A percentile compares a stretch with the other conserved stretches of the same genome.
Evolutionary conservation across 345 rosid species (phyloP).

Genomic region (Salix koriyanagi): DNA sequence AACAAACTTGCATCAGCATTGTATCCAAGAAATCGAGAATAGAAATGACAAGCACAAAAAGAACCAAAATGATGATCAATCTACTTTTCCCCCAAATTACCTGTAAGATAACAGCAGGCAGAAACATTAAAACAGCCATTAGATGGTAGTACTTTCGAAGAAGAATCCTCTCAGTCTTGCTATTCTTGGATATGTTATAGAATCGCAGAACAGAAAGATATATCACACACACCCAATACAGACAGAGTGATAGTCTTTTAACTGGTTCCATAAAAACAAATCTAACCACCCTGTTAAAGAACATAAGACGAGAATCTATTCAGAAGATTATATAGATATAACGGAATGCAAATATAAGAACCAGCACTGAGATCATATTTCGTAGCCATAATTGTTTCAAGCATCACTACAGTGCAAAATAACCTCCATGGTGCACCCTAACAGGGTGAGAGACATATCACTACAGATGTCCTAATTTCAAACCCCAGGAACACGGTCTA

Average conservation of each 20-base stretch:
- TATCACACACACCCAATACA: constrained; percentile 72
- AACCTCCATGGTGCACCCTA: neutral
- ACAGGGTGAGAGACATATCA: neutral
- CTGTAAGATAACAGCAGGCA: constrained; percentile 94
- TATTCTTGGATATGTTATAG: constrained; percentile 76
- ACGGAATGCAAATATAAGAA: neutral
- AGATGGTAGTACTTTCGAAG: constrained; percentile 95
- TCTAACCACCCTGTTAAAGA: constrained; percentile 55
- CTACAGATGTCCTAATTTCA: neutral
- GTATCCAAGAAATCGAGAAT: neutral
- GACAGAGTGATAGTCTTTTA: constrained; percentile 71
- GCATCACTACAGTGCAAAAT: neutral
- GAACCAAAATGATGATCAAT: neutral
- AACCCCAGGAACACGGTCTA: neutral
- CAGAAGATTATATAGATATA: neutral
- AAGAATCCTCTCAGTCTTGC: constrained; percentile 92
- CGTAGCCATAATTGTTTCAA: neutral
- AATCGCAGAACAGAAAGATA: constrained; percentile 63
- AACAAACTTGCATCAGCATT: constrained; percentile 13
- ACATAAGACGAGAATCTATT: constrained; percentile 17
- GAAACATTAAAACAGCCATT: constrained; percentile 92
- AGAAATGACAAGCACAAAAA: neutral
- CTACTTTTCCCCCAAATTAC: constrained; percentile 37
- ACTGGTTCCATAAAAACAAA: constrained; percentile 73
- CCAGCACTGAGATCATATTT: neutral